These are phyloP conservation scores for Yamadazyma nakazawae DNA, from an alignment of 805 yeast genomes.

Conservation along the genomic window DNA sequence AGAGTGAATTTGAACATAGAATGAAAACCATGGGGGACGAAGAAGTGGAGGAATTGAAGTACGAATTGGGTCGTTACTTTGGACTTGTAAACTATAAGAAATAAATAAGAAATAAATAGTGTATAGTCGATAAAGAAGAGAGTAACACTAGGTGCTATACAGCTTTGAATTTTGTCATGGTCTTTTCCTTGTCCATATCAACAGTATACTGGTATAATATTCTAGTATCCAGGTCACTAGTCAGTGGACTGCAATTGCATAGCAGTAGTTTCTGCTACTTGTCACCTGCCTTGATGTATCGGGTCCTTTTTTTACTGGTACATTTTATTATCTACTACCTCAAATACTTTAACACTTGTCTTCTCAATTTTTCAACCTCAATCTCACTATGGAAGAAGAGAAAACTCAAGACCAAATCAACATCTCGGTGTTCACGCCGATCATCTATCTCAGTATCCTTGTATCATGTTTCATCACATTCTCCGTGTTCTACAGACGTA, in stretches of 20 bases:
- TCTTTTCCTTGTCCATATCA: too few relatives aligned
- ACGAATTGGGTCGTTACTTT: constrained; percentile 59
- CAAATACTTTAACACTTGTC: not conserved
- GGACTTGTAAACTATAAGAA: constrained; percentile 1
- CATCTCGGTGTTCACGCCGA: constrained; percentile 56
- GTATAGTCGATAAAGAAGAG: not conserved
- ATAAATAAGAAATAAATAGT: not conserved
- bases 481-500: constrained; percentile 62
- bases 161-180: too few relatives aligned
- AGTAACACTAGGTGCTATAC: too few relatives aligned
- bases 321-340: not conserved
- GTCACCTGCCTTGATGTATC: too few relatives aligned
- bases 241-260: too few relatives aligned
- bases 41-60: constrained; percentile 52
- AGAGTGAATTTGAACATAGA: constrained; percentile 2
- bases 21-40: constrained; percentile 30
- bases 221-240: too few relatives aligned
- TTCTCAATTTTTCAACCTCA: not conserved
- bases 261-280: too few relatives aligned
- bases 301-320: too few relatives aligned
- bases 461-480: constrained; percentile 65
- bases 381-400: constrained; percentile 15
- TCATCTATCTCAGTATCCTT: constrained; percentile 69
- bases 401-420: constrained; percentile 22
- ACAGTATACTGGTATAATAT: too few relatives aligned